Conservation (phyloP, 352 stramenopile genomes). For the Pythium utonaiense region DNA sequence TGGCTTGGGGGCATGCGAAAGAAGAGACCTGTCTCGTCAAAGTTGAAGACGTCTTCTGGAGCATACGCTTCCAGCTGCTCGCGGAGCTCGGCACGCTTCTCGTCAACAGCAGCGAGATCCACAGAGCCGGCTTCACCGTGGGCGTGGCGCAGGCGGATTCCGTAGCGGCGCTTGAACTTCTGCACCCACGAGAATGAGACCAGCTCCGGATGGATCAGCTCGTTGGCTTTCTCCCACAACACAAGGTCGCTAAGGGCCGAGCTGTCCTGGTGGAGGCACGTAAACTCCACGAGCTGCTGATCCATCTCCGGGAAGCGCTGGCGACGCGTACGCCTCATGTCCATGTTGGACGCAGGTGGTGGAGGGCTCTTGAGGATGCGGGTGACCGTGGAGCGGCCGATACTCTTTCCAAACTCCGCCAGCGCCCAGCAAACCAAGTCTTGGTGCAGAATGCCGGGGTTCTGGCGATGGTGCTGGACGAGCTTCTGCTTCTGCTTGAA, state of each 20-base stretch:
- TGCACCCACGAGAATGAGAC: constrained; percentile 13
- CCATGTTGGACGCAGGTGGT: constrained; percentile 3
- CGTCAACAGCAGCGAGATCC: neutral
- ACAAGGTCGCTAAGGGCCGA: constrained; percentile 9
- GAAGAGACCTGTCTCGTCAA: constrained; percentile 7
- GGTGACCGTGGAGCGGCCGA: constrained; percentile 3
- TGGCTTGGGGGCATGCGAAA: constrained; percentile 8
- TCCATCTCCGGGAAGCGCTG: constrained; percentile 10
- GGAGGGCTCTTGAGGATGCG: constrained; percentile 3
- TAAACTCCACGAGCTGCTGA: constrained; percentile 5
- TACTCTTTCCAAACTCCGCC: constrained; percentile 10
- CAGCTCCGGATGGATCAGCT: neutral
- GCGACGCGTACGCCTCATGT: neutral
- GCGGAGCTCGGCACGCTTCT: neutral
- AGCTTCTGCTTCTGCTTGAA: constrained; percentile 10
- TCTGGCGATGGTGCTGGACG: neutral
- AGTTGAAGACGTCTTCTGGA: constrained; percentile 7
- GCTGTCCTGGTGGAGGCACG: neutral
- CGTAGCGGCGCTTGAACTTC: constrained; percentile 10
- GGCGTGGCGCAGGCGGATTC: neutral
- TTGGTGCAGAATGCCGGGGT: constrained; percentile 6
- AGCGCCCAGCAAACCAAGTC: constrained; percentile 6
- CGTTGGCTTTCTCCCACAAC: constrained; percentile 10
- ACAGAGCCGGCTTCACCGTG: constrained; percentile 6
- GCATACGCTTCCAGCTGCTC: neutral